Conservation (phyloP, 371 early-diverging fungal genomes). For the Mortierella sp. region DNA sequence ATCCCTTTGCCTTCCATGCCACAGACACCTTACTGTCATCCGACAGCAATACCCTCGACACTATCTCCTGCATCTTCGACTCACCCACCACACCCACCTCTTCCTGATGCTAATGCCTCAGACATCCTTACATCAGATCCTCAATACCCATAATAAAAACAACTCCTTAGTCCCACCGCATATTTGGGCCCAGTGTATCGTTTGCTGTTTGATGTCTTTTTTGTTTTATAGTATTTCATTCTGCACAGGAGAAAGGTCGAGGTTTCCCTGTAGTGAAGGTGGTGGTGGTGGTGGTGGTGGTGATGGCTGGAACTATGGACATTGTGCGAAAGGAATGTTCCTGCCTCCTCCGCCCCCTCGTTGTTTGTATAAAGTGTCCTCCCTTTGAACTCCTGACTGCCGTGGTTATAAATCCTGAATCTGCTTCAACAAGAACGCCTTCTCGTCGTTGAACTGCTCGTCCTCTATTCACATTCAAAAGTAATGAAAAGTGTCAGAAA, state of each 20-base stretch:
- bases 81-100: no score
- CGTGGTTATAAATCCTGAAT: conserved; percentile 72
- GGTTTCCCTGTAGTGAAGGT: no score
- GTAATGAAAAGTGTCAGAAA: conserved; percentile 2
- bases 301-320: neutral
- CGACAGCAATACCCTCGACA: neutral
- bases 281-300: neutral
- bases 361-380: neutral
- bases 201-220: neutral
- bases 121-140: neutral
- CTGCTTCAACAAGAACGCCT: conserved; percentile 94
- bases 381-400: neutral
- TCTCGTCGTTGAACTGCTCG: conserved; percentile 98
- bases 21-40: conserved; percentile 17
- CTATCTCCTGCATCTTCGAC: neutral
- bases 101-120: neutral
- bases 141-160: conserved; percentile 1
- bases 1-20: conserved; percentile 24
- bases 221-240: no score
- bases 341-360: neutral
- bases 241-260: neutral
- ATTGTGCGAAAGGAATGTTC: neutral
- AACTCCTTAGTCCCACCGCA: neutral
- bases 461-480: conserved; percentile 82
- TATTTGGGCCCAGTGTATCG: neutral